Base-by-base conservation (phyloP, 257 asterid species). In the Apocynum venetum region DNA sequence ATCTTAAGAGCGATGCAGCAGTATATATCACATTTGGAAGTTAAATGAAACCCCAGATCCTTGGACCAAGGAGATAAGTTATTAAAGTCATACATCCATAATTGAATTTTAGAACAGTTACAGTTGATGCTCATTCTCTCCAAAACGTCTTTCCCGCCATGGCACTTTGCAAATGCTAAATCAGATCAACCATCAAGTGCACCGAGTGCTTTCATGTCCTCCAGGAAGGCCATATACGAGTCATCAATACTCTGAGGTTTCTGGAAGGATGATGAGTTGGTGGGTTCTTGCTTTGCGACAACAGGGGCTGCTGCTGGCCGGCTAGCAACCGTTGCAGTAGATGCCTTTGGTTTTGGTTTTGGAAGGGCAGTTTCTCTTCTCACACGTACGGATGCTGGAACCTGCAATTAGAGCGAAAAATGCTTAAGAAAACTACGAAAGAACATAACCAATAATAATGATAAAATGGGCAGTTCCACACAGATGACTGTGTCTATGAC, bases 121-220 rank as follows among this genome's bases (percentile, higher is more conserved):
- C 25, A 38, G 55, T 38, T 61, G 61, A 17, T 17, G 40, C 38
- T 75, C 31, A 61, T 49, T 60, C n/a, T n/a, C 77, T 43, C 56
- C 38, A 40, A 5, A 8, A 2, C 38, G 43, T 41, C 43, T 20
- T 68, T n/a, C 6, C 38, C 11, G 35, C 8, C 70, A n/a, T 25
- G 43, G 2, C 60, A 48, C 63, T 14, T 65, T 56, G 35, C 12
- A 20, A 52, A 65, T 19, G 55, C 53, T 31, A 31, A 19, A 70
- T 70, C 55, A 76, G 61, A 17, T 86, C 90, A 79, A 40, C 89
- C 71, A 78, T 90, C 96, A n/a, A 93, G 93, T 55, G 98, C 98
- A 71, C 98, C 98, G 6, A 93, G 90, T 31, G 93, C 94, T 80
- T 91, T 93, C 98, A 93, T 93, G 84, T 93, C 98, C 93, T 93